A percentile compares a stretch with the other conserved stretches of the same genome.
Evolutionary conservation across 2,329 filamentous ascomycete species (phyloP).

Genomic region (Ceratocystiopsis sp.): DNA sequence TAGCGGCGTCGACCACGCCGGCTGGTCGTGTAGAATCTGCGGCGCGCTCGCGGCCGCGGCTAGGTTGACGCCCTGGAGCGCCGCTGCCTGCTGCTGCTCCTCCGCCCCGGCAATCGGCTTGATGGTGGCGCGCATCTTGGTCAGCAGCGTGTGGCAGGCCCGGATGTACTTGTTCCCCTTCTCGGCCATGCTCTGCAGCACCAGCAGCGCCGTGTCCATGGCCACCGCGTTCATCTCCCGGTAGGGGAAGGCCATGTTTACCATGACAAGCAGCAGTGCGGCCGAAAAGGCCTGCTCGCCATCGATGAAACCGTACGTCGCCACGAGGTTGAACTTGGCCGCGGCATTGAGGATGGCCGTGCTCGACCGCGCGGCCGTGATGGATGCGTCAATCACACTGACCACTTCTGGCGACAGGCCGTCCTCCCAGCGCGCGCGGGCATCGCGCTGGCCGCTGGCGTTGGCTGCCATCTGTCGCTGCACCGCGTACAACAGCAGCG

Average conservation of each 20-base stretch:
- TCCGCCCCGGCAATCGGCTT: background rate
- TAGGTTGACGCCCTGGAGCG: background rate
- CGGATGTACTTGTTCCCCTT: slow-evolving; percentile 1
- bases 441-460: background rate
- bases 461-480: background rate
- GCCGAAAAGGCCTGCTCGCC: slow-evolving; percentile 3
- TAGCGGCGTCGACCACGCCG: background rate
- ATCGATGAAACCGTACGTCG: slow-evolving; percentile 4
- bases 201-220: slow-evolving; percentile 1
- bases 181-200: slow-evolving; percentile 1
- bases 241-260: slow-evolving; percentile 2
- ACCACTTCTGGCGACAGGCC: background rate
- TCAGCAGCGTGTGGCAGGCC: slow-evolving; percentile 1
- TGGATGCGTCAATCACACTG: background rate
- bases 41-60: background rate
- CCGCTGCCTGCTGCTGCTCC: background rate
- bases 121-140: background rate
- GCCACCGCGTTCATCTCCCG: background rate
- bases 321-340: slow-evolving; percentile 2
- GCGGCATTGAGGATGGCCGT: background rate
- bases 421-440: slow-evolving; percentile 1
- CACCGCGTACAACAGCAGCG: slow-evolving; percentile 1
- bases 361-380: background rate
- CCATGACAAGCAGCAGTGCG: slow-evolving; percentile 2
- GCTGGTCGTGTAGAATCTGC: background rate